Percentiles rank a stretch among this genome's conserved stretches.
Conservation (phyloP, 495 filamentous ascomycete species). For the Xeromyces bisporus region DNA sequence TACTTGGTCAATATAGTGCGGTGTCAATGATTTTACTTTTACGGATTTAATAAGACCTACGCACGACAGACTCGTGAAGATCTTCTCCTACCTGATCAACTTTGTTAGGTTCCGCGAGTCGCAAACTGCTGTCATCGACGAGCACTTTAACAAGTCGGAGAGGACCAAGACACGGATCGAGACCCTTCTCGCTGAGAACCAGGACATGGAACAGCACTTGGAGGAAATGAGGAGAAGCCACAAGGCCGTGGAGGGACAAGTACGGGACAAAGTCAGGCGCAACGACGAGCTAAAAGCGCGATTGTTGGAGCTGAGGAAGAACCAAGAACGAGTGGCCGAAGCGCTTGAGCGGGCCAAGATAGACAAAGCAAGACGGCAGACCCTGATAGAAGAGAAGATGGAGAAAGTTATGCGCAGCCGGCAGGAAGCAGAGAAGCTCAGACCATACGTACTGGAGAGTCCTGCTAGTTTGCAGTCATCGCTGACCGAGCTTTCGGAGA, state of each 20-base stretch:
- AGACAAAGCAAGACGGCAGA: slow-evolving; percentile 54
- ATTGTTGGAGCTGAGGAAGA: slow-evolving; percentile 56
- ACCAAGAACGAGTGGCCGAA: slow-evolving; percentile 62
- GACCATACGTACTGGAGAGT: slow-evolving; percentile 80
- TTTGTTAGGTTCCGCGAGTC: slow-evolving; percentile 93
- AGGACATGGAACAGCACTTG: slow-evolving; percentile 64
- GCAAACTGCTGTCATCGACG: slow-evolving; percentile 68
- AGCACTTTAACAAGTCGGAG: slow-evolving; percentile 82
- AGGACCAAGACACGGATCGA: slow-evolving; percentile 73
- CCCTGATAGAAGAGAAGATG: slow-evolving; percentile 63
- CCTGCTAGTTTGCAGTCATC: slow-evolving; percentile 65
- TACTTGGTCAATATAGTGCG: slow-evolving; percentile 35
- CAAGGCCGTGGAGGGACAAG: slow-evolving; percentile 57
- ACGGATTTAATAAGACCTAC: slow-evolving; percentile 78
- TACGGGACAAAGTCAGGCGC: slow-evolving; percentile 62
- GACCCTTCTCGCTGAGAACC: slow-evolving; percentile 68
- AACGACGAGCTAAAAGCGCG: slow-evolving; percentile 73
- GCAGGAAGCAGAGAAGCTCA: slow-evolving; percentile 73
- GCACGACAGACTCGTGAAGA: slow-evolving; percentile 69
- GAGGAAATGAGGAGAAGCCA: slow-evolving; percentile 63
- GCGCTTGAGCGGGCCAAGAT: slow-evolving; percentile 58
- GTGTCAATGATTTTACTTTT: slow-evolving; percentile 85
- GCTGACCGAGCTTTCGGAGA: slow-evolving; percentile 66
- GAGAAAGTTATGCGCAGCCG: slow-evolving; percentile 37
- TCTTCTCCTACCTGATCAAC: slow-evolving; percentile 94